Evolutionary conservation across 2,329 filamentous ascomycete genomes (phyloP).

Genomic region (Hypoxylon sp.): DNA sequence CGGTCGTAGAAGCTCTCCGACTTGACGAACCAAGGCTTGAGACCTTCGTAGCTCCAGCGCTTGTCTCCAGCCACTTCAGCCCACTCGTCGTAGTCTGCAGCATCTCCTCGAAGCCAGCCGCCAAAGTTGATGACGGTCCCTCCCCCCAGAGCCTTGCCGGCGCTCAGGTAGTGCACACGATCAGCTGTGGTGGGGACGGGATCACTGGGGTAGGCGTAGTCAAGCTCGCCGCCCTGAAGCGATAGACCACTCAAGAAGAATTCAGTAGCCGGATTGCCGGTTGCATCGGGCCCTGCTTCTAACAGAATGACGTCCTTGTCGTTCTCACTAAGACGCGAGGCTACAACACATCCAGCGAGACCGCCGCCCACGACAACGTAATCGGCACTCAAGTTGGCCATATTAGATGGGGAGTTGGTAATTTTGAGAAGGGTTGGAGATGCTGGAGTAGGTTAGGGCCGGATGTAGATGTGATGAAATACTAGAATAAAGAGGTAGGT

Average conservation of each 20-base stretch:
- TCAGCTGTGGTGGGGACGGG: constrained; percentile 36
- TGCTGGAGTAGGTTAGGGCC: neutral
- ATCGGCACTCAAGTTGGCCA: constrained; percentile 39
- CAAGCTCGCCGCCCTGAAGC: constrained; percentile 42
- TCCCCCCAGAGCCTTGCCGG: constrained; percentile 47
- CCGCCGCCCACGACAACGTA: constrained; percentile 49
- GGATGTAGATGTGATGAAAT: neutral
- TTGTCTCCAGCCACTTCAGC: constrained; percentile 39
- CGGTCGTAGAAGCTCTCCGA: constrained; percentile 51
- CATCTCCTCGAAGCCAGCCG: constrained; percentile 46
- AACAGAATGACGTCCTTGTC: constrained; percentile 42
- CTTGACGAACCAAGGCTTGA: constrained; percentile 61
- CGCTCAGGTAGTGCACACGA: constrained; percentile 40
- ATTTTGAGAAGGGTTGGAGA: neutral
- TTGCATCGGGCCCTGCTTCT: constrained; percentile 46
- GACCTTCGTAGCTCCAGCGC: constrained; percentile 59
- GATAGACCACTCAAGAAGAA: constrained; percentile 44
- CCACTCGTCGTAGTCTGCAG: constrained; percentile 48
- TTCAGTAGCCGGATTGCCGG: constrained; percentile 37
- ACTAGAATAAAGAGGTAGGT: neutral
- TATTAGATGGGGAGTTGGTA: neutral
- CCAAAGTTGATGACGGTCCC: constrained; percentile 47
- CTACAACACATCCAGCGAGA: constrained; percentile 44
- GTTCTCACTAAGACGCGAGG: constrained; percentile 45
- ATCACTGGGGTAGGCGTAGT: constrained; percentile 45